phyloP scores from a whole-genome alignment of 2,329 filamentous ascomycete species.

The Botrytis pseudocinerea region DNA sequence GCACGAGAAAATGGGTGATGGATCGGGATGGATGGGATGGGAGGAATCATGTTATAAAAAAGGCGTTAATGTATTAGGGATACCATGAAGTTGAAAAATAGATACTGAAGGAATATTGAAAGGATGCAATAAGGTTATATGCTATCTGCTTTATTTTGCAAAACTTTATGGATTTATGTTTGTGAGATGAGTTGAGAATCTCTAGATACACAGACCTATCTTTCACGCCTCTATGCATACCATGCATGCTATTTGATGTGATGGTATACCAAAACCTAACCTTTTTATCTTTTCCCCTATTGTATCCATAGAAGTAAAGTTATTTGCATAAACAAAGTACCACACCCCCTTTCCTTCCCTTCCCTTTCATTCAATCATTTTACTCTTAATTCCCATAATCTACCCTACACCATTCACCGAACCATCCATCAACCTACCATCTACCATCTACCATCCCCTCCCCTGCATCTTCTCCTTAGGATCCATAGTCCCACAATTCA shows the following conservation, averaged over 20 bases:
- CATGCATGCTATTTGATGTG: background rate
- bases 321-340: background rate
- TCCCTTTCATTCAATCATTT: background rate
- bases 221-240: constrained; percentile 1
- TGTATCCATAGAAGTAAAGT: background rate
- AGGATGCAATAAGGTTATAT: background rate
- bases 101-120: background rate
- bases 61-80: constrained; percentile 11
- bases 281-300: background rate
- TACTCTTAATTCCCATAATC: background rate
- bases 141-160: background rate
- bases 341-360: background rate
- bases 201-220: constrained; percentile 1
- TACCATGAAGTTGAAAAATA: constrained; percentile 15
- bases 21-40: background rate
- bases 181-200: constrained; percentile 19
- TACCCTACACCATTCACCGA: background rate
- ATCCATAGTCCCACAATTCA: constrained; percentile 79
- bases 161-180: background rate
- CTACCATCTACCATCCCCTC: constrained; percentile 70
- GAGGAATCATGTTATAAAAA: background rate
- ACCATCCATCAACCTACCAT: background rate
- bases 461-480: constrained; percentile 80
- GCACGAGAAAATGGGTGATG: background rate
- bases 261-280: background rate